Base-by-base conservation (phyloP, 768 basidiomycete genomes). In the Naganishia vaughanmartiniae region DNA sequence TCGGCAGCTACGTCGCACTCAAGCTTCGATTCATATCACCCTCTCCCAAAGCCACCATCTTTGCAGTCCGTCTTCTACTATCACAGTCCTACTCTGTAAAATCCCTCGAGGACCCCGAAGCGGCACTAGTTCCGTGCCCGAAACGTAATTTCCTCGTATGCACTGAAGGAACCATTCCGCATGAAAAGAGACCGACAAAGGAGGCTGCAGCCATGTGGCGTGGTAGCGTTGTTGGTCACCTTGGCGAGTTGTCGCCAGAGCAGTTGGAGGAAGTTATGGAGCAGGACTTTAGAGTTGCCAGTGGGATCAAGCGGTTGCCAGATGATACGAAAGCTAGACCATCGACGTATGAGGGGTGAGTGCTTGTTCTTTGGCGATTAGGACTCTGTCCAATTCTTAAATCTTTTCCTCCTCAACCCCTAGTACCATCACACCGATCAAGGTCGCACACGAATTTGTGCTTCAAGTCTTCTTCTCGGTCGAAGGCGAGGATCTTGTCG, bases 311-410 rank as follows among this genome's bases (percentile, higher is more conserved):
- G 26, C 71, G 79, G 33, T 67, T 80, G 70, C 79, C 79, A 2
- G 72, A 74, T 67, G 78, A 80, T 53, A 76, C 76, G 0, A 79
- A 76, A 54, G 73, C 77, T 15, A 65, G 78, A 67, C 78, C 79
- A 30, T 74, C 76, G 4, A 80, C 78, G 17, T 67, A 73, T 55
- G 70, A 74, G 19, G 78, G 77, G 79, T 80, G 66, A 70, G 78
- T 76, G 7, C 42, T 21, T 12, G 21, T n/a, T n/a, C 6, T 28
- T 24, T 17, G 24, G 34, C 33, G 1, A 24, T 9, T 58, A 1
- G 30, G 12, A 7, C n/a, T 12, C 24, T 26, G 3, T 3, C n/a
- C n/a, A 51, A 4, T 51, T 9, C 24, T 24, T 7, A 39, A n/a
- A 17, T 39, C 57, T 34, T 4, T 58, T 36, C 34, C 2, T 21